Evolutionary conservation across 1,284 basidiomycete genomes (phyloP), one percentile per base, ranked within the genome.

Genomic region (Cutaneotrichosporon sp.): DNA sequence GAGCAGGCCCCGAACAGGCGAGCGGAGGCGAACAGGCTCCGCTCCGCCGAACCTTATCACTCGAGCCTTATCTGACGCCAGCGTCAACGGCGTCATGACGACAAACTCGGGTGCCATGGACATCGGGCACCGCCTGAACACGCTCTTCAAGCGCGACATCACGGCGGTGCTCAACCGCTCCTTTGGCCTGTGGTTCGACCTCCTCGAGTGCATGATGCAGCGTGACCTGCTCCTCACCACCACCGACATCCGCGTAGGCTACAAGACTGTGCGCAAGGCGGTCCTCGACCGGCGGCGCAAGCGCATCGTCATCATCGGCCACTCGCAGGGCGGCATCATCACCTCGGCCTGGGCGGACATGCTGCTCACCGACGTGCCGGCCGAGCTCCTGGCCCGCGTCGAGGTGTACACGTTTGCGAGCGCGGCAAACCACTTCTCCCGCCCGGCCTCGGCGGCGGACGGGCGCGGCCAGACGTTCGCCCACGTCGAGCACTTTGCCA

Each of bases 341-440:
- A 54, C 67, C 18, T 66, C 70, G 0, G 54, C 67, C 11, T 73
- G 71, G 68, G 56, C 66, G 8, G 55, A 56, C 55, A 45, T 47
- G 45, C 55, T 56, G 1, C 43, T 56, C 18, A 31, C 42, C 55
- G 55, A 45, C 31, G 24, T 49, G 14, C 50, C 49, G 36, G 68
- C 70, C 62, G 68, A 70, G 56, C 66, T 74, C 24, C 68, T 74
- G n/a, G 22, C 57, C 54, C 73, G 72, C 56, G 58, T 74, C 56
- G 73, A 76, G 59, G 62, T 76, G 42, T 76, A 76, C 68, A 74
- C 74, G 0, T 76, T 76, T 54, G 73, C 72, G 6, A 66, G 63
- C 0, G 74, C 72, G 13, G 72, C 72, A n/a, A 74, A 72, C 58
- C 74, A 76, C 63, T 73, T 74, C 42, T 68, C 63, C 31, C 63